Conservation (phyloP, 208 protist species). For the Crithidia brevicula region DNA sequence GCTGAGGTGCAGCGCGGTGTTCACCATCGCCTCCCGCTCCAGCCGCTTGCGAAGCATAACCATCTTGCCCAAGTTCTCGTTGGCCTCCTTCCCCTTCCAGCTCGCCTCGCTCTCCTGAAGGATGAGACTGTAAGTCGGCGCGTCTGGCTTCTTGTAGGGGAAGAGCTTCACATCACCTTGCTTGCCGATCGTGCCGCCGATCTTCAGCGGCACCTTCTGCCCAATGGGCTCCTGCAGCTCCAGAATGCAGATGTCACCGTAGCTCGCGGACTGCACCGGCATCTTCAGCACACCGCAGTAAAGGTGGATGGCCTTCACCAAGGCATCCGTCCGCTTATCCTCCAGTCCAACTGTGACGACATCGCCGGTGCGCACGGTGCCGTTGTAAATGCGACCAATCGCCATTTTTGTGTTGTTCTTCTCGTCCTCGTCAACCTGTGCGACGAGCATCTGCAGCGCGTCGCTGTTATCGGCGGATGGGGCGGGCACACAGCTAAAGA, state of each 20-base stretch:
- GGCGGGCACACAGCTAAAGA: constrained; percentile 87
- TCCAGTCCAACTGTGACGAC: constrained; percentile 86
- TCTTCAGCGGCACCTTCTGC: constrained; percentile 89
- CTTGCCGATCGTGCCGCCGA: constrained; percentile 84
- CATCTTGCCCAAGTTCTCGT: constrained; percentile 79
- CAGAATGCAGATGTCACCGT: constrained; percentile 88
- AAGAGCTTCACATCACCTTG: constrained; percentile 71
- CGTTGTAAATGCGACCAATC: constrained; percentile 93
- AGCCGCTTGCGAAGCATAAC: constrained; percentile 74
- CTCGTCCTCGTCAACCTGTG: constrained; percentile 93
- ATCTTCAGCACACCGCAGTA: constrained; percentile 87
- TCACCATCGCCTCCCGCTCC: constrained; percentile 93
- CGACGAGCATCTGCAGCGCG: constrained; percentile 95
- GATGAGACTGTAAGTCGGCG: constrained; percentile 94
- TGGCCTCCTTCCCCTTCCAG: constrained; percentile 92
- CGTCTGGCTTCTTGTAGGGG: constrained; percentile 93
- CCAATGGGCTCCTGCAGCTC: constrained; percentile 84
- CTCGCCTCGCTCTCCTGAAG: constrained; percentile 90
- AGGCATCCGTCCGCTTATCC: constrained; percentile 81
- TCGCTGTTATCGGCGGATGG: constrained; percentile 51
- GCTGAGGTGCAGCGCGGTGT: constrained; percentile 90
- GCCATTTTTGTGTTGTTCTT: constrained; percentile 83
- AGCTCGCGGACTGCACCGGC: constrained; percentile 61
- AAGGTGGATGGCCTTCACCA: constrained; percentile 87
- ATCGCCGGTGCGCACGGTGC: constrained; percentile 86